phyloP scores from a whole-genome alignment of 164 flowering plant genomes.

The Chimonanthus salicifolius region DNA sequence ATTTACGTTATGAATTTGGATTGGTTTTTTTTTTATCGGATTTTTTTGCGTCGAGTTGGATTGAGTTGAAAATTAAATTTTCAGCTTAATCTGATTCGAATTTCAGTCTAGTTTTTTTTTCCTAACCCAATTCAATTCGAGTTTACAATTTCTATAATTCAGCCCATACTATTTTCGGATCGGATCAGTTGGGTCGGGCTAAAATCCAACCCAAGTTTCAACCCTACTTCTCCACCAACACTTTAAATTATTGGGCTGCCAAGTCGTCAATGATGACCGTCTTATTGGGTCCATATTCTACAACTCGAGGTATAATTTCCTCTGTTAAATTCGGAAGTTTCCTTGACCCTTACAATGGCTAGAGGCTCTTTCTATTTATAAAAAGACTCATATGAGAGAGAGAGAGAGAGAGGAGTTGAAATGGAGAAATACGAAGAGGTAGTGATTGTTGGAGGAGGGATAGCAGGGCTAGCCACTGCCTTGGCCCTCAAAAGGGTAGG shows the following conservation, averaged over 20 bases:
- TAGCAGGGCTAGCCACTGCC: conserved; percentile 28
- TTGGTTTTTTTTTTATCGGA: no score
- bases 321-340: neutral
- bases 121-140: no score
- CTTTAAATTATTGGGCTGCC: no score
- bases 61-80: no score
- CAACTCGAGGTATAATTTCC: neutral
- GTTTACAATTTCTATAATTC: no score
- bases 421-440: conserved; percentile 16
- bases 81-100: no score
- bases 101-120: no score
- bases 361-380: neutral
- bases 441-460: conserved; percentile 30
- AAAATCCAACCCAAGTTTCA: neutral
- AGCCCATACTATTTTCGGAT: no score
- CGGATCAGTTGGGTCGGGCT: neutral
- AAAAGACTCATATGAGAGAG: neutral
- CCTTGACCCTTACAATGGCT: no score
- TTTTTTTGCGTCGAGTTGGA: no score
- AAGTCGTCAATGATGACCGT: no score
- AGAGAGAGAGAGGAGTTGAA: neutral
- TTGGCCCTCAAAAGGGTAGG: conserved; percentile 19
- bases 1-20: no score
- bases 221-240: neutral
- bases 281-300: neutral